Evolutionary conservation across 495 filamentous ascomycete genomes (phyloP).

Genomic region (Bacidia gigantensis): DNA sequence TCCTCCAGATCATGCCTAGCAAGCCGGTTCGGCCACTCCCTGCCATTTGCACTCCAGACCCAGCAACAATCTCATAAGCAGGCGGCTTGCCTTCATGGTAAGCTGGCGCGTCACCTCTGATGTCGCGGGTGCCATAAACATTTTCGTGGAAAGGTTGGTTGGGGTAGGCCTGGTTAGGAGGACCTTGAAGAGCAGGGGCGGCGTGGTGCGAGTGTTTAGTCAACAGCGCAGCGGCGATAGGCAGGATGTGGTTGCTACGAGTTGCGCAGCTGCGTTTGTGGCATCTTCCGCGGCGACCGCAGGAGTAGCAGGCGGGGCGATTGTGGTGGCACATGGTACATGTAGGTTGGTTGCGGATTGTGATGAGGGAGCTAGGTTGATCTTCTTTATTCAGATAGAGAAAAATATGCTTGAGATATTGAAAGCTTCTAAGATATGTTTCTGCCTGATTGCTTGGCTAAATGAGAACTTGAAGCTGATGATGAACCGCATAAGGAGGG

Average conservation of each 20-base stretch:
- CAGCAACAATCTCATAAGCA: constrained; percentile 1
- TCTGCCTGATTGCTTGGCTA: no score
- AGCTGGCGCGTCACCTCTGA: background rate
- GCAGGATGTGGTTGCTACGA: background rate
- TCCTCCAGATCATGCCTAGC: background rate
- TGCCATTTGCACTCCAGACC: background rate
- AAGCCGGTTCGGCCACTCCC: background rate
- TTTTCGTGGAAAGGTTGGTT: no score
- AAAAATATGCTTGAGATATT: no score
- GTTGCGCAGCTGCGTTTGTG: constrained; percentile 3
- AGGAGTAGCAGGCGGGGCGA: constrained; percentile 4
- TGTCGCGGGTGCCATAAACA: background rate
- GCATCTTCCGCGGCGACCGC: background rate
- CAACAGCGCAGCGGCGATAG: background rate
- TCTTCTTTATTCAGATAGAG: no score
- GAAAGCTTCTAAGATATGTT: no score
- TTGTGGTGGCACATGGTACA: background rate
- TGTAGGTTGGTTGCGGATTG: background rate
- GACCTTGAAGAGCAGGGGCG: background rate
- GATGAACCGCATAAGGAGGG: no score
- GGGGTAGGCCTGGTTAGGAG: background rate
- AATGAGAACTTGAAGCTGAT: no score
- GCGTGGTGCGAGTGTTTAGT: background rate
- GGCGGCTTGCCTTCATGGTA: background rate
- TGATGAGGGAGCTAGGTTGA: no score